Evolutionary conservation across 2,329 filamentous ascomycete genomes (phyloP).

Genomic region (Neopestalotiopsis sp.): DNA sequence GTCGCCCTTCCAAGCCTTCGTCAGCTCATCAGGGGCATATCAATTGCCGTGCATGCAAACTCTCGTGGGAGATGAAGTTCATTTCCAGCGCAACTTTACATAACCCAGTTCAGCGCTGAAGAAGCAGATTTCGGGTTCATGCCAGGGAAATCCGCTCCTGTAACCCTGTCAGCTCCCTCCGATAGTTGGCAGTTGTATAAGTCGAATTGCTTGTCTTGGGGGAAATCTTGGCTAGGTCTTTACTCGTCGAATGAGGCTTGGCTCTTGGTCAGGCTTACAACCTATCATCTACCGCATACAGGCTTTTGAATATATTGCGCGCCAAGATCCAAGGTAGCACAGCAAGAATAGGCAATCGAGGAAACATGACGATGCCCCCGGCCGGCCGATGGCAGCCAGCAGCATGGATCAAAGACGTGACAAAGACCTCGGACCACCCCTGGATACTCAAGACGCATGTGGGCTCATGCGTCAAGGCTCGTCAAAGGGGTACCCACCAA

Average conservation of each 20-base stretch:
- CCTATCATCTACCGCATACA: not conserved
- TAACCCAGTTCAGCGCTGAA: not conserved
- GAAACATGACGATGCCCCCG: not conserved
- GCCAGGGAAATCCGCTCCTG: not conserved
- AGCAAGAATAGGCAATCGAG: not conserved
- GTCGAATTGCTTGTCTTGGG: not conserved
- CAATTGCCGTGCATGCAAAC: not conserved
- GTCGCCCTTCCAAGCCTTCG: not conserved
- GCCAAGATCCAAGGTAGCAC: not conserved
- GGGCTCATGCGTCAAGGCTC: conserved; percentile 10
- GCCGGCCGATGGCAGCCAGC: not conserved
- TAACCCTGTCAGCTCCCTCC: not conserved
- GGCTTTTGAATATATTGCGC: not conserved
- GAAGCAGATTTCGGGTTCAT: not conserved
- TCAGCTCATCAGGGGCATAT: not conserved
- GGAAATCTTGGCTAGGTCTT: not conserved
- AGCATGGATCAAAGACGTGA: not conserved
- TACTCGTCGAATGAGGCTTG: not conserved
- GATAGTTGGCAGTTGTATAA: conserved; percentile 3
- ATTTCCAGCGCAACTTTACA: not conserved
- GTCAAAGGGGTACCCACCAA: not conserved
- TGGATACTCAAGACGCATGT: conserved; percentile 4
- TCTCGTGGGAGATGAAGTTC: not conserved
- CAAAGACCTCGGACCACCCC: not conserved
- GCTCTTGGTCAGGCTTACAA: not conserved